These are phyloP conservation scores for Colletotrichum endophyticum DNA, from an alignment of 2,329 filamentous ascomycete species.

Conservation along the genomic window DNA sequence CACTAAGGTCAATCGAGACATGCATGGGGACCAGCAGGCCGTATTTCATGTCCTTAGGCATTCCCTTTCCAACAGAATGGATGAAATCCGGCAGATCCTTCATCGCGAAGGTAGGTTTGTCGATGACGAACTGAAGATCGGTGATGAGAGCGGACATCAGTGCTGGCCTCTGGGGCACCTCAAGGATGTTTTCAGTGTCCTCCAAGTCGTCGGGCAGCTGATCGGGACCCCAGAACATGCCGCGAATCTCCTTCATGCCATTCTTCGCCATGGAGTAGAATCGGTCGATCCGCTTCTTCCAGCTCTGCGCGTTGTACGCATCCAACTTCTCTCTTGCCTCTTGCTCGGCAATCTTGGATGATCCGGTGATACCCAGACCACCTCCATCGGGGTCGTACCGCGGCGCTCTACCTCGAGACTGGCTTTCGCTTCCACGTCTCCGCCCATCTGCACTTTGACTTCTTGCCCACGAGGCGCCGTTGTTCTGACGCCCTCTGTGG, in stretches of 20 bases:
- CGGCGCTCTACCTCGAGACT: slow-evolving; percentile 50
- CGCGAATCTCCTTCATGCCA: slow-evolving; percentile 79
- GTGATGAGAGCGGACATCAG: slow-evolving; percentile 81
- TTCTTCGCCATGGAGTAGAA: slow-evolving; percentile 72
- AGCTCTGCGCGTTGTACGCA: slow-evolving; percentile 84
- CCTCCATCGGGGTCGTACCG: slow-evolving; percentile 83
- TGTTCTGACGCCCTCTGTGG: slow-evolving; percentile 31
- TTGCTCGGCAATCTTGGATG: slow-evolving; percentile 73
- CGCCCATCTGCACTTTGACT: slow-evolving; percentile 62
- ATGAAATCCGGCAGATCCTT: slow-evolving; percentile 83
- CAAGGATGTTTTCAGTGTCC: slow-evolving; percentile 83
- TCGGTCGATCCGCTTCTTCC: slow-evolving; percentile 88
- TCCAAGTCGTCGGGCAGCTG: slow-evolving; percentile 81
- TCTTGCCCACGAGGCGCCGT: slow-evolving; percentile 45
- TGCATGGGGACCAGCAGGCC: slow-evolving; percentile 89
- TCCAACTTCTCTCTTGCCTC: slow-evolving; percentile 80
- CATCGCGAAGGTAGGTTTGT: slow-evolving; percentile 91
- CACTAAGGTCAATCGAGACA: slow-evolving; percentile 87
- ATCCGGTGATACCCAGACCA: slow-evolving; percentile 70
- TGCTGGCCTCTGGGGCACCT: slow-evolving; percentile 83
- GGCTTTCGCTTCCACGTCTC: slow-evolving; percentile 34
- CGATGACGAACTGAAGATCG: slow-evolving; percentile 83
- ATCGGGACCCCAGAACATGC: slow-evolving; percentile 82
- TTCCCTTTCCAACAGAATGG: slow-evolving; percentile 91
- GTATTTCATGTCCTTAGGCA: slow-evolving; percentile 91